A percentile compares a stretch with the other conserved stretches of the same genome.
phyloP scores from a whole-genome alignment of 768 basidiomycete genomes.

The Jaapia argillacea region DNA sequence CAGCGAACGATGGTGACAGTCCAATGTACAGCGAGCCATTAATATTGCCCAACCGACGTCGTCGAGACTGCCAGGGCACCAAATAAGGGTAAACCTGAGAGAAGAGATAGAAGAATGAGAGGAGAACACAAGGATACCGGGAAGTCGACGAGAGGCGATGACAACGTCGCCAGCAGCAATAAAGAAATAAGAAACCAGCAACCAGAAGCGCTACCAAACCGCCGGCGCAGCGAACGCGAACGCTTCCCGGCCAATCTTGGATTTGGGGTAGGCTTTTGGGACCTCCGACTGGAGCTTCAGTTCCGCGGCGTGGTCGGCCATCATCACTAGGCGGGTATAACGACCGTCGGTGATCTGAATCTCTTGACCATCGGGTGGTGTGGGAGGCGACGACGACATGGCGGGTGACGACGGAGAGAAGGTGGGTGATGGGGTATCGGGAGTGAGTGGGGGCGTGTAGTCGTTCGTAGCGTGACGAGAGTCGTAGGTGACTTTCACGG shows the following conservation, averaged over 20 bases:
- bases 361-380: conserved; percentile 44
- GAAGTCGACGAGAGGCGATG: no score
- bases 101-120: no score
- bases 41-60: no score
- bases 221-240: conserved; percentile 55
- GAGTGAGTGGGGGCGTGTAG: conserved; percentile 21
- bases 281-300: conserved; percentile 8
- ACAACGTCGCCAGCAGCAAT: not conserved
- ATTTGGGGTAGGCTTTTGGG: conserved; percentile 36
- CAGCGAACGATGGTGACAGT: no score
- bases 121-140: no score
- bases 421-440: conserved; percentile 10
- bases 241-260: conserved; percentile 29
- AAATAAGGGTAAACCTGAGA: no score
- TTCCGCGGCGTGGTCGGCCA: no score
- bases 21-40: no score
- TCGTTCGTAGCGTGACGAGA: conserved; percentile 25
- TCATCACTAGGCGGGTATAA: no score
- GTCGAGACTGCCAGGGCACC: no score
- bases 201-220: conserved; percentile 37
- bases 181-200: not conserved
- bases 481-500: conserved; percentile 23
- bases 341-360: conserved; percentile 39
- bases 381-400: conserved; percentile 51
- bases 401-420: conserved; percentile 38